phyloP scores from a whole-genome alignment of 768 basidiomycete genomes.

The Lanmaoa pseudosensibilis region DNA sequence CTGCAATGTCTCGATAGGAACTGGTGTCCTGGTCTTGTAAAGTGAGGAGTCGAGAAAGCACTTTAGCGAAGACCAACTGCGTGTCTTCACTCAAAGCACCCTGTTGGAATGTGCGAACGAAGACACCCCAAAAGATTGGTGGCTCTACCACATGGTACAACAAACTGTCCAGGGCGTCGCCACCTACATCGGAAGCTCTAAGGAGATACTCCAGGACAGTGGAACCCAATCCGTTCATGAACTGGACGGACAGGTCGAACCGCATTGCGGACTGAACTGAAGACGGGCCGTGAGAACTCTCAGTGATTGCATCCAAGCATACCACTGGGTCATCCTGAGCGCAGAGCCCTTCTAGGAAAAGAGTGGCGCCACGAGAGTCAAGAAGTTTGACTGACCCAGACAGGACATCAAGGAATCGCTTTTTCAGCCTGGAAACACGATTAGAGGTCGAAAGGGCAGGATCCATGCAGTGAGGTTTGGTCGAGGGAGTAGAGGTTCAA shows the following conservation, averaged over 20 bases:
- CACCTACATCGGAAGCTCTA: constrained; percentile 41
- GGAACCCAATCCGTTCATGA: constrained; percentile 44
- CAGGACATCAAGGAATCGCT: constrained; percentile 35
- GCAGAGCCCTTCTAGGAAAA: constrained; percentile 50
- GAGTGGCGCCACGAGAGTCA: constrained; percentile 17
- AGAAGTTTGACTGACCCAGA: constrained; percentile 33
- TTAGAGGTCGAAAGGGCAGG: not conserved
- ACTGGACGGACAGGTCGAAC: constrained; percentile 35
- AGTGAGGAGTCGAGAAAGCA: constrained; percentile 47
- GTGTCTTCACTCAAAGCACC: constrained; percentile 34
- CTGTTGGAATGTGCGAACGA: constrained; percentile 34
- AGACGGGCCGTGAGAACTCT: constrained; percentile 37
- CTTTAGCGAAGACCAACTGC: constrained; percentile 44
- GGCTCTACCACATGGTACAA: constrained; percentile 47
- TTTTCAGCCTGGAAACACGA: constrained; percentile 29
- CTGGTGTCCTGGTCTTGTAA: constrained; percentile 35
- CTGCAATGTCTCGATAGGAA: constrained; percentile 40
- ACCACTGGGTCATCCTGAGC: constrained; percentile 37
- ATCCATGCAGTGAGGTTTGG: not conserved
- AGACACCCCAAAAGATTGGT: constrained; percentile 48
- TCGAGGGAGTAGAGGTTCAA: not conserved
- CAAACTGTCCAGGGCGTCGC: constrained; percentile 40
- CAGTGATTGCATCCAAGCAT: constrained; percentile 40
- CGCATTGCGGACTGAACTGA: constrained; percentile 43
- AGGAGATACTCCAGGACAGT: constrained; percentile 41